These are phyloP conservation scores for Trametes maxima DNA, from an alignment of 768 basidiomycete genomes.

Conservation along the genomic window DNA sequence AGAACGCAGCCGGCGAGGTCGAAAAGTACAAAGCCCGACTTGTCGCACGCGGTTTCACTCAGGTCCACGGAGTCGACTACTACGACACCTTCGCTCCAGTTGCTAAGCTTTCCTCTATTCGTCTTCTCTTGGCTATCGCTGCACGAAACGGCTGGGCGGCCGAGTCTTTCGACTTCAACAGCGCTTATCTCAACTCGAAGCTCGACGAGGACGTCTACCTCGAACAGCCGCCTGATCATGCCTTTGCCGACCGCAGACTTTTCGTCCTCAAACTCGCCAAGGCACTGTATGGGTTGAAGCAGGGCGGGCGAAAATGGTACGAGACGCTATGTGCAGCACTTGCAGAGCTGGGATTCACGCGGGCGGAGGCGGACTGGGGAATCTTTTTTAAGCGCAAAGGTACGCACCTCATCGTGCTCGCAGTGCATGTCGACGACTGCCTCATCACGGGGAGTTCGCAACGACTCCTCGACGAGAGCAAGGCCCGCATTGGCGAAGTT, in stretches of 20 bases:
- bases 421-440: not conserved
- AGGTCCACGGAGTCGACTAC: conserved; percentile 37
- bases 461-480: not conserved
- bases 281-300: conserved; percentile 40
- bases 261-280: conserved; percentile 21
- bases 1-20: conserved; percentile 30
- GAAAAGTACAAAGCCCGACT: conserved; percentile 37
- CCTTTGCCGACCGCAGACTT: not conserved
- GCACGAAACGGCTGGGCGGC: not conserved
- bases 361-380: not conserved
- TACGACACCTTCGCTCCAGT: conserved; percentile 26
- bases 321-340: conserved; percentile 11
- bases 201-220: conserved; percentile 15
- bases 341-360: conserved; percentile 4
- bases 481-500: not conserved
- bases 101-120: conserved; percentile 1
- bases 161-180: not conserved
- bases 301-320: conserved; percentile 37
- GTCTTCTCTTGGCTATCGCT: not conserved
- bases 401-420: not conserved
- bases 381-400: not conserved
- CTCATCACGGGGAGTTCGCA: not conserved
- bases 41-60: conserved; percentile 40
- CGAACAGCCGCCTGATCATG: conserved; percentile 22
- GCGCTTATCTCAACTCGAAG: conserved; percentile 2